Evolutionary conservation across 1,284 basidiomycete species (phyloP), one percentile per base, ranked within the genome.

Genomic region (Sanghuangporus weigelae): DNA sequence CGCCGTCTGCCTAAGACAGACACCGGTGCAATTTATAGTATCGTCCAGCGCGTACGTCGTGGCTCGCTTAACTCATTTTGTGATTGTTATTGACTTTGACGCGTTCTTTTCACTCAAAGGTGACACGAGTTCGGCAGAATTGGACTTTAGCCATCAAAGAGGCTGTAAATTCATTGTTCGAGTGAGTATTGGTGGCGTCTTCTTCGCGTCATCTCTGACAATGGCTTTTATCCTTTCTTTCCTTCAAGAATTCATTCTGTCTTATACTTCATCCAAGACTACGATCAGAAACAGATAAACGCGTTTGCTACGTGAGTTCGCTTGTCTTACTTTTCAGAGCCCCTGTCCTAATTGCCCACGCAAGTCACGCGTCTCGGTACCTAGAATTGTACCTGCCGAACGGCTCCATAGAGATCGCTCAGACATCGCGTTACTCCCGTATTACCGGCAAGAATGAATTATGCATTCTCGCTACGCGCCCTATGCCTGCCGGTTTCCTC

Each of bases 401-500:
- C n/a, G 89, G 90, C 58, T 87, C 83, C 62, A 92, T 94, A 68
- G 92, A 94, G 74, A 92, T 95, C 68, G 87, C 92, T 12, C 90
- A 92, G 73, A 95, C 92, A 0, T 89, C 89, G 38, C 84, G 93
- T 31, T 95, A 94, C 72, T 85, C 89, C 35, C 85, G 90, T 74
- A 83, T 82, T 65, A 93, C 92, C n/a, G 90, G 90, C 68, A 94
- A 95, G 75, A 90, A 91, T 39, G 95, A 96, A 72, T 78, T 96
- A 7, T 95, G 92, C 71, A 94, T 96, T 42, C 81, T 95, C 64
- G 93, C 94, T 14, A 93, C 92, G 31, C 86, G 88, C 40, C 75
- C 82, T 26, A 83, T 93, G 60, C 78, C 81, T 50, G 82, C 86
- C 40, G 90, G 91, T 64, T 79, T 84, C 62, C 84, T 93, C 66